Evolutionary conservation across 176 grass and related monocot species (phyloP).

Genomic region (Stipa capillata): DNA sequence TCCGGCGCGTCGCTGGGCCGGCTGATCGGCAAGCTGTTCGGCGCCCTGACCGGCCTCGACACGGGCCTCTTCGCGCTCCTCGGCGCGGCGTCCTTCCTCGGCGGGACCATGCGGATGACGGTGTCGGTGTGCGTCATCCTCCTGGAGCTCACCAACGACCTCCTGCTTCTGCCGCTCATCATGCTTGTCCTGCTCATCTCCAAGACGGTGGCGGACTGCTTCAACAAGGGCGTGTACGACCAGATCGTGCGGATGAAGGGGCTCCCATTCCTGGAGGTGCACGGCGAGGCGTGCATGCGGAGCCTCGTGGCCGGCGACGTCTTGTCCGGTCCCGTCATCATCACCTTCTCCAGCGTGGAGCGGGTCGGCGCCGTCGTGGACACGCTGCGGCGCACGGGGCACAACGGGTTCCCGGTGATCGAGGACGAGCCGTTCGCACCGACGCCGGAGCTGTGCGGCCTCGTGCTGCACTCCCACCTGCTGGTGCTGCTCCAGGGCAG

Average conservation of each 20-base stretch:
- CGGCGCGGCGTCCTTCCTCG: conserved; percentile 47
- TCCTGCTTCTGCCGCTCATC: conserved; percentile 55
- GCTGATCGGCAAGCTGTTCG: conserved; percentile 30
- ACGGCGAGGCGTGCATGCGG: conserved; percentile 51
- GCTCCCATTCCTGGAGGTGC: conserved; percentile 50
- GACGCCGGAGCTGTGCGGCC: conserved; percentile 54
- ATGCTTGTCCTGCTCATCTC: conserved; percentile 68
- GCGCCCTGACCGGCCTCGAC: conserved; percentile 27
- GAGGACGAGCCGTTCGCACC: conserved; percentile 38
- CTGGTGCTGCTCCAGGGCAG: conserved; percentile 47
- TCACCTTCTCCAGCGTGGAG: conserved; percentile 47
- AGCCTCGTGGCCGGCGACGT: conserved; percentile 46
- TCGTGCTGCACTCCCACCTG: conserved; percentile 56
- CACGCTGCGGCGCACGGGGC: conserved; percentile 30
- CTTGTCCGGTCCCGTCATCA: conserved; percentile 37
- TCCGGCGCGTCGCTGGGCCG: conserved; percentile 39
- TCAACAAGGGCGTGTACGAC: conserved; percentile 73
- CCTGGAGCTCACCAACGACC: conserved; percentile 66
- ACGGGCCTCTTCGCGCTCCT: conserved; percentile 46
- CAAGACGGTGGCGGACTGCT: conserved; percentile 64
- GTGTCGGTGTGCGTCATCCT: conserved; percentile 76
- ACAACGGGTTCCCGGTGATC: conserved; percentile 71
- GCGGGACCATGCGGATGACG: conserved; percentile 73
- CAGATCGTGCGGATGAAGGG: conserved; percentile 70
- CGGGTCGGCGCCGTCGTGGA: conserved; percentile 34